Evolutionary conservation across 2,329 filamentous ascomycete species (phyloP).

Genomic region (Ceratocystis destructans): DNA sequence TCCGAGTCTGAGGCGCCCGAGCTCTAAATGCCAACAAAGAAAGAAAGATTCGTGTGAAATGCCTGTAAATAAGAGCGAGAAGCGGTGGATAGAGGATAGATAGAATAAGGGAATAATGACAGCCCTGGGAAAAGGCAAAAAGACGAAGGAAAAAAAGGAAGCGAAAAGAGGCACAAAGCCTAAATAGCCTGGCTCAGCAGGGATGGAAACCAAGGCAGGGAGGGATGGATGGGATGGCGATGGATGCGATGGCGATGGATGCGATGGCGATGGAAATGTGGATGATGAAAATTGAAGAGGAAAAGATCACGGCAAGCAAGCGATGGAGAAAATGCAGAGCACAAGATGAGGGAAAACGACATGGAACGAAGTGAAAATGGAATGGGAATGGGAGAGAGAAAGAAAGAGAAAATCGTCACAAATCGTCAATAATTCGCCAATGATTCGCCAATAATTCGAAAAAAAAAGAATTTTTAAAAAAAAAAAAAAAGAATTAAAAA

Average conservation of each 20-base stretch:
- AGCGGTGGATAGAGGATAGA: too few relatives aligned
- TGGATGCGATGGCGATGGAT: too few relatives aligned
- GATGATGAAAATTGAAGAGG: background rate
- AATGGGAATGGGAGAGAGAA: too few relatives aligned
- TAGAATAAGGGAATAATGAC: too few relatives aligned
- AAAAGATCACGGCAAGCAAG: background rate
- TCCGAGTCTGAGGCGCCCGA: background rate
- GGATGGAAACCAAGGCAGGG: background rate
- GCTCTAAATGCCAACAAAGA: constrained; percentile 7
- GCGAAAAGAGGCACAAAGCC: background rate
- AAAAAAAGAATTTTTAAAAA: background rate
- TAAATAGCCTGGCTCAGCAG: background rate
- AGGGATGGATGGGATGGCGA: too few relatives aligned
- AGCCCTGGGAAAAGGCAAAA: background rate
- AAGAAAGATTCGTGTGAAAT: too few relatives aligned
- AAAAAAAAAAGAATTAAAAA: background rate
- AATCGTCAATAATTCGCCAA: too few relatives aligned
- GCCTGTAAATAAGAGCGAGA: too few relatives aligned
- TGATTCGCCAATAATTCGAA: too few relatives aligned
- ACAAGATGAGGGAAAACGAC: background rate
- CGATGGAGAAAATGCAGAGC: background rate
- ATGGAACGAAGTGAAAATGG: too few relatives aligned
- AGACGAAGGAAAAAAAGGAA: constrained; percentile 8
- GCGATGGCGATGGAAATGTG: background rate
- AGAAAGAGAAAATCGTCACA: background rate